These are phyloP conservation scores for Oehlia diaphana DNA, from an alignment of 192 early-diverging fungal species.

Conservation along the genomic window DNA sequence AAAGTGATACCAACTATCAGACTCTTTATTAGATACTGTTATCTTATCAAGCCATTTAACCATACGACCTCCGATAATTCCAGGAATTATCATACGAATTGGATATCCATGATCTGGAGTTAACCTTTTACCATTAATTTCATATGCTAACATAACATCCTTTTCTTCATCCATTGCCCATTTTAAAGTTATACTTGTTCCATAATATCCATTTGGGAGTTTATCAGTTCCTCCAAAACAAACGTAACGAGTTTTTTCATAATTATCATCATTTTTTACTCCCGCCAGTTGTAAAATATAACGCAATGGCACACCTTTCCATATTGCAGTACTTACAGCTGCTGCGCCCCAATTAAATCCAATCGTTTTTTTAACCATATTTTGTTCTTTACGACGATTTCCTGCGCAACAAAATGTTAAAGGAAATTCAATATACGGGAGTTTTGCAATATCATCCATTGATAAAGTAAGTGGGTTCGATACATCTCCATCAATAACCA, in stretches of 20 bases:
- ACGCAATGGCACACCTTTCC: slow-evolving; percentile 58
- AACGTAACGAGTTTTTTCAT: slow-evolving; percentile 38
- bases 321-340: slow-evolving; percentile 55
- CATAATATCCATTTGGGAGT: slow-evolving; percentile 69
- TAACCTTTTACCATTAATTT: slow-evolving; percentile 74
- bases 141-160: slow-evolving; percentile 77
- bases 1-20: slow-evolving; percentile 72
- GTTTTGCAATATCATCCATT: slow-evolving; percentile 50
- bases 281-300: slow-evolving; percentile 47
- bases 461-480: slow-evolving; percentile 42
- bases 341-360: slow-evolving; percentile 68
- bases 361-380: slow-evolving; percentile 58
- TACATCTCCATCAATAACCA: slow-evolving; percentile 53
- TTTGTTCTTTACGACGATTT: slow-evolving; percentile 70
- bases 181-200: slow-evolving; percentile 68
- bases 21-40: slow-evolving; percentile 56
- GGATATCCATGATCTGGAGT: slow-evolving; percentile 87
- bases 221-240: slow-evolving; percentile 61
- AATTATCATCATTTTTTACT: slow-evolving; percentile 31
- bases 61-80: slow-evolving; percentile 83
- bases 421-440: slow-evolving; percentile 50
- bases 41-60: slow-evolving; percentile 82
- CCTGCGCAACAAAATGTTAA: slow-evolving; percentile 66
- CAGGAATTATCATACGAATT: slow-evolving; percentile 84
- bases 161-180: slow-evolving; percentile 64